Percentiles rank a stretch among this genome's conserved stretches.
phyloP scores from a whole-genome alignment of 371 early-diverging fungal species.

The Rhizomucor miehei region DNA sequence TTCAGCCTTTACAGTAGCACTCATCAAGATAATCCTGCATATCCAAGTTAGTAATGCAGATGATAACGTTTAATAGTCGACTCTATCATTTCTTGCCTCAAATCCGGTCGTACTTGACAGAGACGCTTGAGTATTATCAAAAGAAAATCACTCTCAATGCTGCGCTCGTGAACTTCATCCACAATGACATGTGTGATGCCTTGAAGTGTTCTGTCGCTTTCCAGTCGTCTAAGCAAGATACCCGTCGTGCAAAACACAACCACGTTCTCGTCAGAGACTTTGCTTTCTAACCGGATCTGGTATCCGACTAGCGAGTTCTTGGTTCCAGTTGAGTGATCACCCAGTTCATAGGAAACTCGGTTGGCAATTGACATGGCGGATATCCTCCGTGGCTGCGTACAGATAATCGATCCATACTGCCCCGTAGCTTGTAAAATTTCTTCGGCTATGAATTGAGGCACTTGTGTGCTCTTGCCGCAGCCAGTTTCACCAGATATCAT shows the following conservation, averaged over 20 bases:
- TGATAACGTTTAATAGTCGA: too few relatives aligned
- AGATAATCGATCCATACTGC: constrained; percentile 60
- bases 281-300: constrained; percentile 75
- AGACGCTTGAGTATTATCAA: constrained; percentile 61
- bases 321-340: constrained; percentile 51
- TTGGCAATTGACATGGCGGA: constrained; percentile 92
- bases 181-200: constrained; percentile 72
- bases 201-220: constrained; percentile 56
- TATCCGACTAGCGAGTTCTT: constrained; percentile 75
- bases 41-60: too few relatives aligned
- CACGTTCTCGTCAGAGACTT: constrained; percentile 51
- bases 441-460: constrained; percentile 87
- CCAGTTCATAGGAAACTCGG: constrained; percentile 83
- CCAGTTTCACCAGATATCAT: constrained; percentile 93
- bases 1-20: constrained; percentile 75
- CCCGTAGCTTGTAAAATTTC: constrained; percentile 32
- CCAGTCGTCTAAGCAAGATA: constrained; percentile 68
- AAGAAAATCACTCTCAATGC: constrained; percentile 81
- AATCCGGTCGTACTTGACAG: constrained; percentile 47
- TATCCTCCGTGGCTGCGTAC: constrained; percentile 96
- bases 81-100: constrained; percentile 65
- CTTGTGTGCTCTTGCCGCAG: constrained; percentile 92
- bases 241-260: constrained; percentile 79
- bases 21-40: constrained; percentile 73
- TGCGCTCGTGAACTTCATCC: constrained; percentile 90